phyloP scores from a whole-genome alignment of 495 filamentous ascomycete species.

The Pseudomonodictys pantanalensis region DNA sequence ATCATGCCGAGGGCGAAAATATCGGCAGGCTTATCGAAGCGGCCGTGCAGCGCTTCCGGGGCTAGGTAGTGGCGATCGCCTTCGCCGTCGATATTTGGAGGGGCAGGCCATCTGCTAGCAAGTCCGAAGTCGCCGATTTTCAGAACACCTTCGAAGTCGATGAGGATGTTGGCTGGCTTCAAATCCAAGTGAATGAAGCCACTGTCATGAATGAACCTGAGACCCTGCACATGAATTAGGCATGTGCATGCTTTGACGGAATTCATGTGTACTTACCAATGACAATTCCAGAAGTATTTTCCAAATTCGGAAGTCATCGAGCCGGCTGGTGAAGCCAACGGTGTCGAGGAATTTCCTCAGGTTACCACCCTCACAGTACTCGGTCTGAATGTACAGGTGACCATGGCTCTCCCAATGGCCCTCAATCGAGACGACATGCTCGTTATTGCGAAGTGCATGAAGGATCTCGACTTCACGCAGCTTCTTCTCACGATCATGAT shows the following conservation, averaged over 20 bases:
- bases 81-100: conserved; percentile 76
- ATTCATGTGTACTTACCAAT: conserved; percentile 54
- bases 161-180: conserved; percentile 91
- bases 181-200: conserved; percentile 92
- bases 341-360: conserved; percentile 76
- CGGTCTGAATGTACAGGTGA: conserved; percentile 93
- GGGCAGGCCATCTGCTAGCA: conserved; percentile 75
- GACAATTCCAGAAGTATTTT: conserved; percentile 86
- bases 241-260: too few relatives aligned
- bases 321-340: conserved; percentile 73
- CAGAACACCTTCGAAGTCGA: conserved; percentile 83
- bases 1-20: conserved; percentile 92
- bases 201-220: conserved; percentile 40
- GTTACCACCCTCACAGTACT: conserved; percentile 90
- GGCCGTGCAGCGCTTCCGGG: conserved; percentile 79
- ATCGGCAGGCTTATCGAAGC: conserved; percentile 85
- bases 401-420: conserved; percentile 80
- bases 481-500: conserved; percentile 70
- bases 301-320: conserved; percentile 98
- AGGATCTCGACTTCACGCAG: conserved; percentile 78
- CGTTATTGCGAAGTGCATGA: conserved; percentile 64
- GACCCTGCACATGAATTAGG: too few relatives aligned
- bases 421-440: conserved; percentile 77
- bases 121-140: conserved; percentile 98
- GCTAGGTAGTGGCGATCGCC: conserved; percentile 95